Conservation (phyloP, 768 basidiomycete species). For the Mycena venus region DNA sequence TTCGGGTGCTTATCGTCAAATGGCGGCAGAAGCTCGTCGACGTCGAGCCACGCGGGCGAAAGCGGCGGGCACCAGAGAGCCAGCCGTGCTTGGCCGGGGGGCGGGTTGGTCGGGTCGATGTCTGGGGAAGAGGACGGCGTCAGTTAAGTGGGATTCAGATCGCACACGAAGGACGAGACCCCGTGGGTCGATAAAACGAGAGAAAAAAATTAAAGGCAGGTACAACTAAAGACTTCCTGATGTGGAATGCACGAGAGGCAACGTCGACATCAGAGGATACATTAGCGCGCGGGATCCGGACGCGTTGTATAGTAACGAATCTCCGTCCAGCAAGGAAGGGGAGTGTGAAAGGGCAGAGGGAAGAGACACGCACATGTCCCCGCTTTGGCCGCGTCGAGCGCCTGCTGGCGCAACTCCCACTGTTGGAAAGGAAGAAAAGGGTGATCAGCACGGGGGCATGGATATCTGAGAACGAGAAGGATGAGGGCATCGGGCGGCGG, state of each 20-base stretch:
- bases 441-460: not conserved
- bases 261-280: too few relatives aligned
- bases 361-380: conserved; percentile 18
- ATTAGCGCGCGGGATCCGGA: too few relatives aligned
- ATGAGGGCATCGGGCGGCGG: too few relatives aligned
- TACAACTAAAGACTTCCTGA: too few relatives aligned
- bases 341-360: not conserved
- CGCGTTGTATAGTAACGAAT: not conserved
- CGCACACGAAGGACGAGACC: not conserved
- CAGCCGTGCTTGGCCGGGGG: conserved; percentile 26
- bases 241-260: too few relatives aligned
- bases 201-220: too few relatives aligned
- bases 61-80: conserved; percentile 31
- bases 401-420: conserved; percentile 21
- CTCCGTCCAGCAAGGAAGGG: not conserved
- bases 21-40: conserved; percentile 11
- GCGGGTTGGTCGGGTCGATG: not conserved
- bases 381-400: conserved; percentile 16
- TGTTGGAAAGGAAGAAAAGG: not conserved
- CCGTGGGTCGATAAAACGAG: too few relatives aligned
- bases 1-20: conserved; percentile 20
- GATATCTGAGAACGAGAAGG: too few relatives aligned
- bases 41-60: conserved; percentile 23
- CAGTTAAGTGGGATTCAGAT: not conserved
- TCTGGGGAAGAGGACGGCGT: not conserved